phyloP scores from a whole-genome alignment of 352 stramenopile species.

The Plasmopara viticola region DNA sequence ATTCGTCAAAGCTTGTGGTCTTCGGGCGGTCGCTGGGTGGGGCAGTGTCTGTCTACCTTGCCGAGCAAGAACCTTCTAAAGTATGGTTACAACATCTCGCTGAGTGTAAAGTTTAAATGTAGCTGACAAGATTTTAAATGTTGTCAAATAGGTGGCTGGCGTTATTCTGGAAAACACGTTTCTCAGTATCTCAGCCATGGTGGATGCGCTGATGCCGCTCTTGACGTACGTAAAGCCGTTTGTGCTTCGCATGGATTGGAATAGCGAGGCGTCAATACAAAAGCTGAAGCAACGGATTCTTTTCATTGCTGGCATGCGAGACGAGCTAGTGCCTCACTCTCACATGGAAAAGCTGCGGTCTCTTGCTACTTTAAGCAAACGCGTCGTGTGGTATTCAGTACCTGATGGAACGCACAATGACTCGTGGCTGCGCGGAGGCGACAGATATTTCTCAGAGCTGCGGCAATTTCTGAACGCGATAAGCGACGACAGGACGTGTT shows the following conservation, averaged over 20 bases:
- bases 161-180: constrained; percentile 95
- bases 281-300: constrained; percentile 79
- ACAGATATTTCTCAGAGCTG: constrained; percentile 79
- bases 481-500: constrained; percentile 14
- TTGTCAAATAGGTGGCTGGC: constrained; percentile 58
- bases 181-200: constrained; percentile 89
- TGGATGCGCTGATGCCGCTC: constrained; percentile 90
- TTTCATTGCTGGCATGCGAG: constrained; percentile 85
- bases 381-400: constrained; percentile 65
- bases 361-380: constrained; percentile 50
- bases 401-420: constrained; percentile 93
- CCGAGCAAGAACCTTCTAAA: constrained; percentile 64
- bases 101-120: neutral
- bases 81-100: constrained; percentile 12
- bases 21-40: constrained; percentile 91
- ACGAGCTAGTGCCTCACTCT: constrained; percentile 89
- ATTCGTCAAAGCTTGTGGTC: constrained; percentile 83
- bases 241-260: constrained; percentile 89
- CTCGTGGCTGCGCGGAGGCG: constrained; percentile 87
- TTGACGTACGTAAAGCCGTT: constrained; percentile 86
- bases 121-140: constrained; percentile 1
- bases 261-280: constrained; percentile 61
- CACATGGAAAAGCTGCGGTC: constrained; percentile 83
- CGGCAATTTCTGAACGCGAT: constrained; percentile 58
- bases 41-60: constrained; percentile 89